A percentile compares a stretch with the other conserved stretches of the same genome.
Conservation (phyloP, 352 stramenopile species). For the Stephanocyclus meneghinianus region DNA sequence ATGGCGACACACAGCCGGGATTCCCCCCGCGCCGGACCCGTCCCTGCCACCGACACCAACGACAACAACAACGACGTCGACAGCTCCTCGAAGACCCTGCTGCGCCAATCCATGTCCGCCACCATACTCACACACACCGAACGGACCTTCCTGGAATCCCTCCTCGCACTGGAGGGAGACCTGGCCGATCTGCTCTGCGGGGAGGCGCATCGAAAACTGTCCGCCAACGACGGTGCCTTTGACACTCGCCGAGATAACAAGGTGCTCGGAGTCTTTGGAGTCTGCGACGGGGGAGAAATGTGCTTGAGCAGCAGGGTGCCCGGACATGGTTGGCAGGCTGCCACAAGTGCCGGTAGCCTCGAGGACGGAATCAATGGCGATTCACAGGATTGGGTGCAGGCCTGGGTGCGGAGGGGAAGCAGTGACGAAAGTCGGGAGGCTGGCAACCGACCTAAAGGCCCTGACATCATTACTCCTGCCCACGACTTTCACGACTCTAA, state of each 20-base stretch:
- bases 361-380: neutral
- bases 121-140: slow-evolving; percentile 20
- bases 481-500: neutral
- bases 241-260: neutral
- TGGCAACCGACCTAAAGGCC: neutral
- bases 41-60: neutral
- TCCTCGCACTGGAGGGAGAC: slow-evolving; percentile 22
- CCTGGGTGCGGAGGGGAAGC: neutral
- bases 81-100: neutral
- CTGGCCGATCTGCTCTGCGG: slow-evolving; percentile 21
- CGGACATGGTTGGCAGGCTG: slow-evolving; percentile 30
- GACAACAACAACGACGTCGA: neutral
- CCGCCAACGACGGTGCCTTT: neutral
- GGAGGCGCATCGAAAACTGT: slow-evolving; percentile 21
- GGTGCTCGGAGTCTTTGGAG: slow-evolving; percentile 2
- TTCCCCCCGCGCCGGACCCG: neutral
- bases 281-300: slow-evolving; percentile 22
- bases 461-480: neutral
- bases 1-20: neutral
- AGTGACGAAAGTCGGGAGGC: neutral
- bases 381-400: slow-evolving; percentile 8
- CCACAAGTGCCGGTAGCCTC: neutral
- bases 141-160: slow-evolving; percentile 40
- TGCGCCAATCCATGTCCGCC: neutral
- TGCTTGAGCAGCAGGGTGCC: slow-evolving; percentile 16